These are phyloP conservation scores for Fomitopsis serialis DNA, from an alignment of 768 basidiomycete species.

Conservation along the genomic window DNA sequence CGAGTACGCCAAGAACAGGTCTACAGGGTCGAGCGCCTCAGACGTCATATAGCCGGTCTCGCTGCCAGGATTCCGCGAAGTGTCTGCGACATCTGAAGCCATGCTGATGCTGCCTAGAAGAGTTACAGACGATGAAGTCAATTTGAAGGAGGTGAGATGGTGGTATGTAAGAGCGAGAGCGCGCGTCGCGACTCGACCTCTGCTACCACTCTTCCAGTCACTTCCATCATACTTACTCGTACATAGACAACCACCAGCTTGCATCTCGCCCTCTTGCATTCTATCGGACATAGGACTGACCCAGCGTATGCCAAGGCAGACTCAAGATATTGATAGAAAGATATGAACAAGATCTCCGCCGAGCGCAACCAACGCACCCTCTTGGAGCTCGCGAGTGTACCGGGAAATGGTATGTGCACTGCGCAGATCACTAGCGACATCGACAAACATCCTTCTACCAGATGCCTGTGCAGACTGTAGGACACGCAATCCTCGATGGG, in stretches of 20 bases:
- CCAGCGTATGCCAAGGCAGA: not conserved
- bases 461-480: slow-evolving; percentile 93
- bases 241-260: too few relatives aligned
- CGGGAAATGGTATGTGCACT: slow-evolving; percentile 69
- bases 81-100: too few relatives aligned
- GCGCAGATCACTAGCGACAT: not conserved
- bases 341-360: slow-evolving; percentile 49
- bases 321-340: not conserved
- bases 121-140: too few relatives aligned
- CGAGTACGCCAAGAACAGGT: slow-evolving; percentile 38
- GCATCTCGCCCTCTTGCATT: too few relatives aligned
- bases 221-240: too few relatives aligned
- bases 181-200: too few relatives aligned
- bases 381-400: slow-evolving; percentile 60
- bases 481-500: slow-evolving; percentile 83
- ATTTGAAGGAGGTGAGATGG: too few relatives aligned
- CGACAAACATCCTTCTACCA: slow-evolving; percentile 24
- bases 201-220: too few relatives aligned
- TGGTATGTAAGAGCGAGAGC: too few relatives aligned
- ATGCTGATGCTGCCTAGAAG: too few relatives aligned
- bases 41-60: not conserved
- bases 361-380: slow-evolving; percentile 65
- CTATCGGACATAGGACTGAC: too few relatives aligned
- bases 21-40: slow-evolving; percentile 6
- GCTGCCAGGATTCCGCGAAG: not conserved